Evolutionary conservation across 1,284 basidiomycete species (phyloP).

Genomic region (Naganishia albida): DNA sequence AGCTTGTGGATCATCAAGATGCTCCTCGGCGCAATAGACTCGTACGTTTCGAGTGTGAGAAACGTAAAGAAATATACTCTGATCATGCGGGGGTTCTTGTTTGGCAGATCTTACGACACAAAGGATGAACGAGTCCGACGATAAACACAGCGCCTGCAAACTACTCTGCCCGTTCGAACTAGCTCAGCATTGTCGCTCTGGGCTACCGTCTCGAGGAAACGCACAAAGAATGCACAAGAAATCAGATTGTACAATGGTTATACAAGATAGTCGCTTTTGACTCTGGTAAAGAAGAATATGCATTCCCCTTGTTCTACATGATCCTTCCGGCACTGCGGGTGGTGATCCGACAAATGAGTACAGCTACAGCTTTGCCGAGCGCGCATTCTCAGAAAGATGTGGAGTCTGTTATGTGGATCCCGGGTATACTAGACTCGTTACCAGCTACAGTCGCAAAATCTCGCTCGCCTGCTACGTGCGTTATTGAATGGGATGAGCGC

Average conservation of each 20-base stretch:
- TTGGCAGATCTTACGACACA: slow-evolving; percentile 21
- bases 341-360: no score
- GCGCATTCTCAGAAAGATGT: no score
- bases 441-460: no score
- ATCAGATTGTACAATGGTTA: neutral
- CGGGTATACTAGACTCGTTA: no score
- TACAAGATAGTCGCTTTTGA: no score
- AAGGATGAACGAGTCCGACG: slow-evolving; percentile 26
- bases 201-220: neutral
- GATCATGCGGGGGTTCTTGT: neutral
- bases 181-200: neutral
- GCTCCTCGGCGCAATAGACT: slow-evolving; percentile 26
- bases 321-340: no score
- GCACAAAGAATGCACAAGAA: neutral
- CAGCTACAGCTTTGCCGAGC: no score
- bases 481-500: no score
- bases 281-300: no score
- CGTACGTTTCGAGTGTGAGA: neutral
- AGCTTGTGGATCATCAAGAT: slow-evolving; percentile 26
- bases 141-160: neutral
- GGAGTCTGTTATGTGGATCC: no score
- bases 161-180: neutral
- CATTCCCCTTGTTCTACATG: neutral
- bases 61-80: no score
- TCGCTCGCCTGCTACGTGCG: no score